phyloP scores from a whole-genome alignment of 2,329 filamentous ascomycete genomes.

The Ceratocystis cacaofunesta region DNA sequence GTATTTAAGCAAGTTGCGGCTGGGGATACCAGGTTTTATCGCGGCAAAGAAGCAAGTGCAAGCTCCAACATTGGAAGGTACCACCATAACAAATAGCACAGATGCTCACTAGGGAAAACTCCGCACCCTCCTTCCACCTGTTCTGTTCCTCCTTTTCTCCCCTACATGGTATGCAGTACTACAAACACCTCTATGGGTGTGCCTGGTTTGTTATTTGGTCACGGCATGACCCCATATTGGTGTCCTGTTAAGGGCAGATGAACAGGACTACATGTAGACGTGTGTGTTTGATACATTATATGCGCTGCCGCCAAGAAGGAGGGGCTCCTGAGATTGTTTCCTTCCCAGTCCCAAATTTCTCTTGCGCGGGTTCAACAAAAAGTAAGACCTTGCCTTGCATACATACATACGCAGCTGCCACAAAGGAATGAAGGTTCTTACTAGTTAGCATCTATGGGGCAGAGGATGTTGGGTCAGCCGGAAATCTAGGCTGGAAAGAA shows the following conservation, averaged over 20 bases:
- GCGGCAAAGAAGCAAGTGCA: constrained; percentile 9
- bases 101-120: background rate
- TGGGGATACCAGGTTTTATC: background rate
- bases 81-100: background rate
- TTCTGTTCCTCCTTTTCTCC: too few species aligned
- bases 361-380: background rate
- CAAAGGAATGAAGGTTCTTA: background rate
- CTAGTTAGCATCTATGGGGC: background rate
- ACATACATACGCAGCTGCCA: background rate
- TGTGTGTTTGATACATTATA: background rate
- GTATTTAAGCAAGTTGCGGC: constrained; percentile 12
- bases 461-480: too few species aligned
- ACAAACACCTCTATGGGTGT: background rate
- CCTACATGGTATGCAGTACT: background rate
- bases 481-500: background rate
- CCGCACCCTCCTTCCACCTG: background rate
- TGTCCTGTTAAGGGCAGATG: background rate
- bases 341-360: background rate
- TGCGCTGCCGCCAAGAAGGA: background rate
- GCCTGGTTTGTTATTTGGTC: background rate
- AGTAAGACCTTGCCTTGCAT: background rate
- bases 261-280: background rate
- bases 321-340: background rate
- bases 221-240: background rate
- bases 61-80: constrained; percentile 13